Base-by-base conservation (phyloP, 768 basidiomycete genomes). In the Russula brevipes region DNA sequence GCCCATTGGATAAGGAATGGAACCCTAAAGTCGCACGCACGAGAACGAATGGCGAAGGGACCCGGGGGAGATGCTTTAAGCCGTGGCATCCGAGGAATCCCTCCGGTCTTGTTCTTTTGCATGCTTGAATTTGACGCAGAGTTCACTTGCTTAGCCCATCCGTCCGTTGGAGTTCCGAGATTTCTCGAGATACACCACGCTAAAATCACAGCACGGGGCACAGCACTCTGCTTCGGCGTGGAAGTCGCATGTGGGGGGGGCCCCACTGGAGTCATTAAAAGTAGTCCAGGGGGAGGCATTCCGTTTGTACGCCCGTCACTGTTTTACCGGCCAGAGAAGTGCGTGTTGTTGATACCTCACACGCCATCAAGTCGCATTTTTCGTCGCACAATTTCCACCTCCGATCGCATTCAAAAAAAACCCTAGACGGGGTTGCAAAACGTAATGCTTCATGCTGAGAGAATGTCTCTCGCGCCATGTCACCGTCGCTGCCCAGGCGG, bases 371-470 rank as follows among this genome's bases (percentile, higher is more conserved):
- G 38, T 36, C 24, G 16, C 46, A 49, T 64, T 63, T 57, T 54
- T 59, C 52, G 57, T 47, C 57, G 57, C 38, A 44, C 57, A 59
- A 64, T 64, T 64, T 64, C 54, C 63, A 56, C 63, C 63, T 60
- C 63, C 63, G 63, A 64, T 59, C 51, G 36, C 58, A 64, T 60
- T 64, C 41, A 50, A 64, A 24, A 24, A 24, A 24, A 24, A 64
- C 58, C 58, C 63, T 51, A 33, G 54, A 56, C 58, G 59, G 24
- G 47, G 54, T 59, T 51, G 54, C 53, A 64, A 63, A 64, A 64
- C 63, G 63, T 64, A 64, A 64, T 64, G 63, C 63, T 54, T 64
- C 57, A 54, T 64, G 63, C 63, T 64, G 55, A 54, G 54, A 64
- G 54, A 60, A 47, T 30, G 58, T 64, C 54, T 64, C 54, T 59